Base-by-base conservation (phyloP, 2,329 filamentous ascomycete genomes). In the Trichoderma afroharzianum region DNA sequence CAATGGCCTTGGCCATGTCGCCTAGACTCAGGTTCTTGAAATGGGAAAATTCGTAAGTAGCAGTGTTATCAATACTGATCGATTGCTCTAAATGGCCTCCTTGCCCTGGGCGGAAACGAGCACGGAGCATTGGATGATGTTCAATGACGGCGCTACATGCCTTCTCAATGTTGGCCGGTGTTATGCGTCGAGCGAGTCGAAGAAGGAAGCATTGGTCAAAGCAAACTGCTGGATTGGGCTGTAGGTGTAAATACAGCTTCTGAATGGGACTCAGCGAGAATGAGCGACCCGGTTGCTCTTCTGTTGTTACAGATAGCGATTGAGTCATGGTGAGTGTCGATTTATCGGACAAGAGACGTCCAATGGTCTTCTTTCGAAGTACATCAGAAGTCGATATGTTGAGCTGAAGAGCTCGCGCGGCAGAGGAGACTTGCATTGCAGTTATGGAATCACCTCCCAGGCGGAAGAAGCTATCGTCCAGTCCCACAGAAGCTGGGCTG, bases 351-450 rank as follows among this genome's bases (percentile, higher is more conserved):
- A 21, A 33, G 26, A 73, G 61, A n/a, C 43, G 24, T 21, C 61
- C 33, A 32, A 74, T 68, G 7, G 66, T 72, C 66, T 70, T 72
- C 15, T 72, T 62, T 33, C 55, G 66, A 15, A 69, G 43, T 18
- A 74, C 59, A 28, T 70, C 70, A 12, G 43, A 62, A 15, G 70
- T 70, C 5, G 43, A 62, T 15, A 74, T 62, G 32, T 69, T 32
- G n/a, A 30, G n/a, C 14, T 59, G 15, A 6, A 26, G 24, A 18
- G 72, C 75, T 66, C 80, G 77, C 2, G 82, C 81, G 47, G 78
- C 76, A 2, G 83, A 79, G 0, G 83, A 82, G 1, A 85, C 75
- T 64, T 79, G 81, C 83, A 85, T 85, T 0, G 83, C 83, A 4
- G 78, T 78, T 83, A 85, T 63, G 5, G 30, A 39, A 30, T 63